A percentile compares a stretch with the other conserved stretches of the same genome.
Evolutionary conservation across 2,329 filamentous ascomycete genomes (phyloP).

Genomic region (Claviceps lovelessii): DNA sequence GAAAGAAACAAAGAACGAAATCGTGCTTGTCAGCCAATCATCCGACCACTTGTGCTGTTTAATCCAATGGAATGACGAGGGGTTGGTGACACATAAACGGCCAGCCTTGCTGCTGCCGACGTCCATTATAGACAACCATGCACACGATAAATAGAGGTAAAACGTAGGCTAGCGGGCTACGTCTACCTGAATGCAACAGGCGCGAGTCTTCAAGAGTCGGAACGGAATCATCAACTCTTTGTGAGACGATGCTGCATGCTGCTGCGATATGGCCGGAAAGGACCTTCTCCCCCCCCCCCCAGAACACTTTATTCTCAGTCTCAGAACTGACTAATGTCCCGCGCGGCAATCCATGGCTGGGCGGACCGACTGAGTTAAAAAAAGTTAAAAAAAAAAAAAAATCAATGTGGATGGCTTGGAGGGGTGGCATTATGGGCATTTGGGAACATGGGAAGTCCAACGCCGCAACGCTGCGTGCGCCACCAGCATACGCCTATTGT

Average conservation of each 20-base stretch:
- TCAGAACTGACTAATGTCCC: slow-evolving; percentile 4
- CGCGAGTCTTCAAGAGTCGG: not conserved
- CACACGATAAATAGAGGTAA: not conserved
- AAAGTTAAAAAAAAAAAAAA: not conserved
- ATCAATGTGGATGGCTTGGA: no score
- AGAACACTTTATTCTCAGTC: not conserved
- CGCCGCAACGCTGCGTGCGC: not conserved
- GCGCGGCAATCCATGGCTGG: not conserved
- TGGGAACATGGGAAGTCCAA: not conserved
- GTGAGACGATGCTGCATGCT: not conserved
- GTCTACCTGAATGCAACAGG: not conserved
- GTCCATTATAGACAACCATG: not conserved
- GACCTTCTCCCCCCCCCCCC: not conserved
- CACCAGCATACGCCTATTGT: slow-evolving; percentile 4
- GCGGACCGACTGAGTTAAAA: not conserved
- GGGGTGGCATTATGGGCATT: no score
- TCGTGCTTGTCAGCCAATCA: not conserved
- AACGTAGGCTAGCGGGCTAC: no score
- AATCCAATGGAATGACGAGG: not conserved
- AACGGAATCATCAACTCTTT: not conserved
- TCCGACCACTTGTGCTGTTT: not conserved
- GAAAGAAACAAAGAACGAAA: not conserved
- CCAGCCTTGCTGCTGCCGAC: not conserved
- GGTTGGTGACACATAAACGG: not conserved
- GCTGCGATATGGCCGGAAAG: not conserved